Evolutionary conservation across 495 filamentous ascomycete species (phyloP), one percentile per base, ranked within the genome.

Genomic region (Penicillium lividum): DNA sequence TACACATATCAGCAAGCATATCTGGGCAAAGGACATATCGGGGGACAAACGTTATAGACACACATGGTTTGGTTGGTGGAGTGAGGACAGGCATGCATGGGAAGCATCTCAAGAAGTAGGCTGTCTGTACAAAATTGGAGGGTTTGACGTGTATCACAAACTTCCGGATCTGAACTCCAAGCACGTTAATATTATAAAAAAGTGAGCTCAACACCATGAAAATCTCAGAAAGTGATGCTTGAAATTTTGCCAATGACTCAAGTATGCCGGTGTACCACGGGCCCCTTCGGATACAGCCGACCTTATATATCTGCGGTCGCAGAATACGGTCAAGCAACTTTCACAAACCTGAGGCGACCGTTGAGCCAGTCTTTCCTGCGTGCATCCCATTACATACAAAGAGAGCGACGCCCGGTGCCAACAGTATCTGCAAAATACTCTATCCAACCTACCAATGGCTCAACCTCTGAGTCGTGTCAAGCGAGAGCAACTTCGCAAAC

Each of bases 401-500:
- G 34, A 38, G 34, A 7, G 34, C 10, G 22, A 38, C 34, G 11
- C 34, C 34, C 11, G 34, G 34, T 10, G 34, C 11, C 10, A 38
- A 38, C 11, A 13, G 11, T 38, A 10, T 38, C 10, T 38, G 34
- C 34, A 10, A 38, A 10, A 7, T 38, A 38, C 34, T 38, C 34
- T 38, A 10, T 38, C 34, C 10, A 38, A 38, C 7, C 34, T 10
- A 38, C 34, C 10, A 38, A 38, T 38, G 10, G 34, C 34, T 38
- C 10, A 38, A 38, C 34, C 34, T 38, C 11, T 38, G 5, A 59
- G 31, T 30, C 58, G 58, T 25, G 49, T 61, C 4, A 57, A 67
- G 53, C 51, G 64, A 45, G 61, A 67, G 40, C 54, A 64, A 29
- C 51, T 67, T 5, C 57, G 61, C 1, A 67, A 67, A 53, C 54